A percentile compares a stretch with the other conserved stretches of the same genome.
These are phyloP conservation scores for Chenopodium berlandieri DNA, from an alignment of 148 eudicot species.

Conservation along the genomic window DNA sequence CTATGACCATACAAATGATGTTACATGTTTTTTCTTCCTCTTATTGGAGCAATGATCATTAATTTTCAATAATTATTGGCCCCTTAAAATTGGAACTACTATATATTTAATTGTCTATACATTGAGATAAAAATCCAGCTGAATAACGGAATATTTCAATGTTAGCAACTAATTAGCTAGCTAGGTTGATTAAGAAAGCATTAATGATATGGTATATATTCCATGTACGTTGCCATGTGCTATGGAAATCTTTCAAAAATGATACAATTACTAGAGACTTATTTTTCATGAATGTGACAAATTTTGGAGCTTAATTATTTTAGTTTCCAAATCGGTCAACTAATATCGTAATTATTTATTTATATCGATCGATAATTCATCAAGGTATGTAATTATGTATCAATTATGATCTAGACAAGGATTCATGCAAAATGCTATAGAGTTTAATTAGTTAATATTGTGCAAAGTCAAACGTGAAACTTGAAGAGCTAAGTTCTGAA, in stretches of 20 bases:
- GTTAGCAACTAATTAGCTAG: neutral
- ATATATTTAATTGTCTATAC: neutral
- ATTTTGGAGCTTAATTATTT: neutral
- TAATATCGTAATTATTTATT: no score
- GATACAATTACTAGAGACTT: neutral
- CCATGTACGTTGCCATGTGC: constrained; percentile 19
- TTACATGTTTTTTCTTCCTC: neutral
- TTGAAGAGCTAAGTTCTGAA: no score
- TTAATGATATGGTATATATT: neutral
- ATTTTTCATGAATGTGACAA: neutral
- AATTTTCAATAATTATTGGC: neutral
- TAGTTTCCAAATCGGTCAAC: no score
- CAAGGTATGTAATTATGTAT: no score
- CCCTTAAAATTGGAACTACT: neutral
- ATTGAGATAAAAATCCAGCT: neutral
- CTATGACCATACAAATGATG: constrained; percentile 5
- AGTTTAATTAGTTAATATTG: no score
- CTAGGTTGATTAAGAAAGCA: neutral
- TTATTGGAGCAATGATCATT: neutral
- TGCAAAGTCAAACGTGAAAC: no score
- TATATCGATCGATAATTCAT: no score
- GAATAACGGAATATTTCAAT: constrained; percentile 2
- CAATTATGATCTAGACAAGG: no score
- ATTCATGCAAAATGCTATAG: no score
- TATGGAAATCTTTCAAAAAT: neutral